phyloP scores from a whole-genome alignment of 179 eudicot genomes.

The Beta corolliflora region DNA sequence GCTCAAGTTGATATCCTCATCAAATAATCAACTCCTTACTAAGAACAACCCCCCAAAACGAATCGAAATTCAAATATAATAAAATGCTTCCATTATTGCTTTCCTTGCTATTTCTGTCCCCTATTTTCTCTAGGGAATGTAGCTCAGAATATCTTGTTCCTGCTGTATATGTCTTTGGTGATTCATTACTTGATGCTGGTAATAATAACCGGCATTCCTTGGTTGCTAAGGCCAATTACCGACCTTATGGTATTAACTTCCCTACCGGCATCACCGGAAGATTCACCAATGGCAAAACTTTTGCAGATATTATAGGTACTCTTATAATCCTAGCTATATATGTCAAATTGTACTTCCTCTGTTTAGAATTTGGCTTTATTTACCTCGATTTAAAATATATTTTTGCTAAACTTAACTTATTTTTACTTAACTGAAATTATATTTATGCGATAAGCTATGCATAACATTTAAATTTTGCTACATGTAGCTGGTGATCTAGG shows the following conservation, averaged over 20 bases:
- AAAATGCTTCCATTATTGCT: slow-evolving; percentile 1
- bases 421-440: too few species aligned
- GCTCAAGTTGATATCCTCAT: too few species aligned
- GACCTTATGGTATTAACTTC: slow-evolving; percentile 19
- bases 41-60: too few species aligned
- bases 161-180: slow-evolving; percentile 25
- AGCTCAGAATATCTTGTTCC: slow-evolving; percentile 13
- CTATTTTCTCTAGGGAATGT: background rate
- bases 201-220: background rate
- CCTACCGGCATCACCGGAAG: background rate
- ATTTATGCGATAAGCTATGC: too few species aligned
- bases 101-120: slow-evolving; percentile 7
- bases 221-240: slow-evolving; percentile 9
- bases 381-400: too few species aligned
- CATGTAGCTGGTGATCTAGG: too few species aligned
- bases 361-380: too few species aligned
- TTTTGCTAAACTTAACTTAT: too few species aligned
- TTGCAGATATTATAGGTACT: slow-evolving; percentile 19
- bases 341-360: too few species aligned
- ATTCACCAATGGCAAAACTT: slow-evolving; percentile 15
- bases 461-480: too few species aligned
- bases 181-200: slow-evolving; percentile 24
- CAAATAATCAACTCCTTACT: too few species aligned
- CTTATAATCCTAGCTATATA: too few species aligned
- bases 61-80: background rate